These are phyloP conservation scores for Paraphaeosphaeria sporulosa DNA, from an alignment of 2,329 filamentous ascomycete species.

Conservation along the genomic window DNA sequence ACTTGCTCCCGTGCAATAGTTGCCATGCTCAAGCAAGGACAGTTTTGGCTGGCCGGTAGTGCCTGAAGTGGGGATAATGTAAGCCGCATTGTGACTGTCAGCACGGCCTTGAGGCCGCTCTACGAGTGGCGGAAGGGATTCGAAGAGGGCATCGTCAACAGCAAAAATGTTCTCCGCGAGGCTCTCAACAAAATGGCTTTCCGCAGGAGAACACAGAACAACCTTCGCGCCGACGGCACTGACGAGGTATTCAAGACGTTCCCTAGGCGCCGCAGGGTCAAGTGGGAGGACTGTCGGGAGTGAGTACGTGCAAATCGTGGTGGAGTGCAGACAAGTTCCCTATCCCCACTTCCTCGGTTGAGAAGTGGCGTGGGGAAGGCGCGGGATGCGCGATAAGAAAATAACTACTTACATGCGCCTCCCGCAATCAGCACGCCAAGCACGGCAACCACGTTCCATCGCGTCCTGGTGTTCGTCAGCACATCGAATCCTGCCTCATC, in stretches of 20 bases:
- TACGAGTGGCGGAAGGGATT: slow-evolving; percentile 13
- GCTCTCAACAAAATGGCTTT: slow-evolving; percentile 11
- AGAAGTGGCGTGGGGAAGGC: background rate
- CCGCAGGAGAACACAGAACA: slow-evolving; percentile 23
- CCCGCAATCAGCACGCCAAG: slow-evolving; percentile 43
- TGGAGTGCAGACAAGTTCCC: background rate
- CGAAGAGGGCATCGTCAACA: slow-evolving; percentile 22
- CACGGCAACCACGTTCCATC: slow-evolving; percentile 42
- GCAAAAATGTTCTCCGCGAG: slow-evolving; percentile 20
- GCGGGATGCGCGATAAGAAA: slow-evolving; percentile 5
- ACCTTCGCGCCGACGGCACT: slow-evolving; percentile 21
- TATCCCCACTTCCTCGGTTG: background rate
- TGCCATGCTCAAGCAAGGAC: slow-evolving; percentile 29
- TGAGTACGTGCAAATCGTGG: slow-evolving; percentile 12
- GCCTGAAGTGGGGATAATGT: slow-evolving; percentile 35
- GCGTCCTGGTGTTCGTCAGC: slow-evolving; percentile 29
- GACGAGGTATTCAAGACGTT: slow-evolving; percentile 28
- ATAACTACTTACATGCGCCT: slow-evolving; percentile 32
- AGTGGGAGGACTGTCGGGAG: slow-evolving; percentile 25
- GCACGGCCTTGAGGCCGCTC: slow-evolving; percentile 16
- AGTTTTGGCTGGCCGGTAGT: slow-evolving; percentile 35
- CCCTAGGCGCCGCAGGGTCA: slow-evolving; percentile 29
- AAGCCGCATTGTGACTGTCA: slow-evolving; percentile 29
- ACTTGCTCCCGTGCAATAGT: slow-evolving; percentile 27
- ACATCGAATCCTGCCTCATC: background rate